phyloP scores from a whole-genome alignment of 176 grass and related monocot genomes.

The Oryza officinalis region DNA sequence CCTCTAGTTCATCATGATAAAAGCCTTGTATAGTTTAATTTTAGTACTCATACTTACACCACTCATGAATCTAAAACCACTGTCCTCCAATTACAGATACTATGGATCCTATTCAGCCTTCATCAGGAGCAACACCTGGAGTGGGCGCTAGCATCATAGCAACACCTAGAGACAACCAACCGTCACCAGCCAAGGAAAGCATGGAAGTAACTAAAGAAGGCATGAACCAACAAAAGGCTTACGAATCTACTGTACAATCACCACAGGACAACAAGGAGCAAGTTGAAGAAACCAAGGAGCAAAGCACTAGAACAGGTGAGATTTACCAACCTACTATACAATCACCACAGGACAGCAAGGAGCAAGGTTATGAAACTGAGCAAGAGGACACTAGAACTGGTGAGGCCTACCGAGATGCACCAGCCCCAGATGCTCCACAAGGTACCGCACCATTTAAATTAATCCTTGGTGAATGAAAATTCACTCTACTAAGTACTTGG shows the following conservation, averaged over 20 bases:
- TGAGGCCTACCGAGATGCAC: not conserved
- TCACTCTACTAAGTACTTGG: not conserved
- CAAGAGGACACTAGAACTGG: no score
- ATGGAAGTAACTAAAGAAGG: slow-evolving; percentile 5
- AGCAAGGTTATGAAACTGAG: no score
- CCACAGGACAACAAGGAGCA: not conserved
- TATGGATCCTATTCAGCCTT: not conserved
- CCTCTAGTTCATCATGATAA: not conserved
- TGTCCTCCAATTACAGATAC: slow-evolving; percentile 5
- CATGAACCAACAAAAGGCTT: not conserved
- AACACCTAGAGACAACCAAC: not conserved
- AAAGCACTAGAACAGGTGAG: slow-evolving; percentile 11
- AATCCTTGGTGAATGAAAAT: not conserved
- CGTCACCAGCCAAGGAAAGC: slow-evolving; percentile 5
- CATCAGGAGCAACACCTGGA: not conserved
- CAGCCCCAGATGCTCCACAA: not conserved
- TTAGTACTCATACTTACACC: not conserved
- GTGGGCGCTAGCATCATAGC: not conserved
- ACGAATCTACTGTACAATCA: not conserved
- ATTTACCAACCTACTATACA: no score
- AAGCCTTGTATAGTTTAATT: not conserved
- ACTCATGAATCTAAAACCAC: not conserved
- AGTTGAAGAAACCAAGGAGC: slow-evolving; percentile 20
- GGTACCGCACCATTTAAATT: slow-evolving; percentile 21
- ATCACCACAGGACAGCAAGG: no score